Percentiles rank a stretch among this genome's conserved stretches.
Conservation (phyloP, 192 early-diverging fungal genomes). For the Chytriomyces hyalinus region DNA sequence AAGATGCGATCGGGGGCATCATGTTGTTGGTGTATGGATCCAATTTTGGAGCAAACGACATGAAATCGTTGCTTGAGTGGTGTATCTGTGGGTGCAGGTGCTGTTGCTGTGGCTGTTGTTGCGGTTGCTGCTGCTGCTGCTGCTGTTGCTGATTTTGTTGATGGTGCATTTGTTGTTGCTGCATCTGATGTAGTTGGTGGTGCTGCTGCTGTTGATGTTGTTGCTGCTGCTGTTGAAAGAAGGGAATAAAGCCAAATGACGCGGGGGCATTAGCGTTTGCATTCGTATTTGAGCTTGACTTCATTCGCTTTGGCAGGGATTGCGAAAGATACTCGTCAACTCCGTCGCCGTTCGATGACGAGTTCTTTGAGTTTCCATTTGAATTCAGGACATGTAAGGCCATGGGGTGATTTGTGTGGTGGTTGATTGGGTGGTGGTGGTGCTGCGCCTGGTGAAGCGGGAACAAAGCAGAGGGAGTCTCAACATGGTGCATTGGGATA, state of each 20-base stretch:
- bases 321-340: background rate
- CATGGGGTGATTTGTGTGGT: background rate
- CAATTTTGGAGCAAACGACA: background rate
- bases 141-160: background rate
- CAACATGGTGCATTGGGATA: background rate
- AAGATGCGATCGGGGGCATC: background rate
- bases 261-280: background rate
- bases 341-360: background rate
- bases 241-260: background rate
- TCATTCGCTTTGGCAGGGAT: conserved; percentile 12
- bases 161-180: background rate
- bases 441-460: conserved; percentile 6
- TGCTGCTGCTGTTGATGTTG: background rate
- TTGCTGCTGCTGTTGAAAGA: conserved; percentile 7
- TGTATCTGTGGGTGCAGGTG: background rate
- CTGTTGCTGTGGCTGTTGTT: background rate
- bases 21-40: background rate
- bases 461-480: background rate
- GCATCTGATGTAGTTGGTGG: background rate
- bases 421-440: background rate
- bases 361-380: background rate
- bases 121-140: background rate
- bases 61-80: background rate
- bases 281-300: background rate
- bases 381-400: background rate